These are phyloP conservation scores for Termitomyces sp. DNA, from an alignment of 768 basidiomycete species.

Conservation along the genomic window DNA sequence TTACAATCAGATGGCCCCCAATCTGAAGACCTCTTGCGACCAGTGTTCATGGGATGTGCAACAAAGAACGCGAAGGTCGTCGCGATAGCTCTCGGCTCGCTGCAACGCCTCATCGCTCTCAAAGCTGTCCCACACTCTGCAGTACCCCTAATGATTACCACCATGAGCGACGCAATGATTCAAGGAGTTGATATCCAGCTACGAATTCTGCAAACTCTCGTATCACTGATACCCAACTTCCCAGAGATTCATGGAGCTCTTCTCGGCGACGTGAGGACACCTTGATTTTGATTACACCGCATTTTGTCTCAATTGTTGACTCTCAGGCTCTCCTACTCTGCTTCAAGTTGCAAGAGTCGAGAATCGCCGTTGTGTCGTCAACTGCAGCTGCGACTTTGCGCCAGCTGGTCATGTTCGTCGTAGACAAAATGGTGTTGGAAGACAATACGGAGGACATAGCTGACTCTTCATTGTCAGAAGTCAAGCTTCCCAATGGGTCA, in stretches of 20 bases:
- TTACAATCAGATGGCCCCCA: constrained; percentile 59
- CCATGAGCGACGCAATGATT: constrained; percentile 81
- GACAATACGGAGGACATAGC: constrained; percentile 41
- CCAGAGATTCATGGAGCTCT: constrained; percentile 72
- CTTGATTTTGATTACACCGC: not conserved
- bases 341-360: constrained; percentile 92
- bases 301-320: not conserved
- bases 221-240: constrained; percentile 88
- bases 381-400: constrained; percentile 95
- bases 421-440: constrained; percentile 88
- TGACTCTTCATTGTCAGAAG: constrained; percentile 29
- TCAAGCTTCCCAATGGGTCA: constrained; percentile 63
- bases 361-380: constrained; percentile 93
- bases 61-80: constrained; percentile 94
- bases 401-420: constrained; percentile 95
- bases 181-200: constrained; percentile 98
- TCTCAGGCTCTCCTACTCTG: constrained; percentile 82
- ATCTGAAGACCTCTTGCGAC: constrained; percentile 74
- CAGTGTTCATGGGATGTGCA: constrained; percentile 90
- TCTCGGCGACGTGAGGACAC: constrained; percentile 64
- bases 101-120: constrained; percentile 85
- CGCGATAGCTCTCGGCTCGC: constrained; percentile 83
- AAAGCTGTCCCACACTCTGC: constrained; percentile 79
- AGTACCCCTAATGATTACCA: constrained; percentile 74
- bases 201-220: constrained; percentile 85